Evolutionary conservation across 139 green algal genomes (phyloP).

Genomic region (Coccomyxa sp.): DNA sequence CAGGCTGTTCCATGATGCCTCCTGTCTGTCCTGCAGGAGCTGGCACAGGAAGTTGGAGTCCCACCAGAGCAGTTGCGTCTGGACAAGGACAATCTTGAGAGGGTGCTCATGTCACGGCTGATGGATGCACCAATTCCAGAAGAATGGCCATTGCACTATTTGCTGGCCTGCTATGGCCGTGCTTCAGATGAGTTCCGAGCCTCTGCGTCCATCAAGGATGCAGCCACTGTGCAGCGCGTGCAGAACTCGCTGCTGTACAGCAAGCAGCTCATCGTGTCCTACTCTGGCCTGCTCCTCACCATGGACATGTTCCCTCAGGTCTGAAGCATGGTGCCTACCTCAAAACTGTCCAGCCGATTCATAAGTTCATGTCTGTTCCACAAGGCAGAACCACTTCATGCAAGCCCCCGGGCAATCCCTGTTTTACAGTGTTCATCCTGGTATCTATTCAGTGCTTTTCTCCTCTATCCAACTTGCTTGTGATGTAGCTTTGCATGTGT

Average conservation of each 20-base stretch:
- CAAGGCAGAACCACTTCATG: no score
- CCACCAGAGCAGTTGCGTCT: conserved; percentile 26
- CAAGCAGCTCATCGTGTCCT: conserved; percentile 79
- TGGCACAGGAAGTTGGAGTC: conserved; percentile 15
- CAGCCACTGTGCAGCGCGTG: conserved; percentile 14
- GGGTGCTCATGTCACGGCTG: conserved; percentile 68
- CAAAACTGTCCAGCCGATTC: no score
- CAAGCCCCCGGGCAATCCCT: background rate
- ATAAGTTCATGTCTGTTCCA: no score
- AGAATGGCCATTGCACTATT: conserved; percentile 70
- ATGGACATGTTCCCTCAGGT: conserved; percentile 76
- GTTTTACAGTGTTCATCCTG: no score
- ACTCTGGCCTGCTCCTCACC: conserved; percentile 69
- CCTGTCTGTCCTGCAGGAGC: conserved; percentile 28
- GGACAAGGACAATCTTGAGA: conserved; percentile 52
- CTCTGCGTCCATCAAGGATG: conserved; percentile 13
- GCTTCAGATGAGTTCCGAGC: conserved; percentile 10
- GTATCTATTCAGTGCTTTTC: background rate
- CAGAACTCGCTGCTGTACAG: conserved; percentile 27
- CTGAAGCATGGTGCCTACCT: no score
- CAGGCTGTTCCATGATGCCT: background rate
- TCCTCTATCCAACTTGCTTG: background rate
- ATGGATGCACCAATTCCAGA: conserved; percentile 54
- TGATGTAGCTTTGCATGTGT: background rate
- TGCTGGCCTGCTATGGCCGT: conserved; percentile 61